These are phyloP conservation scores for Penicillium corylophilum DNA, from an alignment of 2,329 filamentous ascomycete genomes.

Conservation along the genomic window DNA sequence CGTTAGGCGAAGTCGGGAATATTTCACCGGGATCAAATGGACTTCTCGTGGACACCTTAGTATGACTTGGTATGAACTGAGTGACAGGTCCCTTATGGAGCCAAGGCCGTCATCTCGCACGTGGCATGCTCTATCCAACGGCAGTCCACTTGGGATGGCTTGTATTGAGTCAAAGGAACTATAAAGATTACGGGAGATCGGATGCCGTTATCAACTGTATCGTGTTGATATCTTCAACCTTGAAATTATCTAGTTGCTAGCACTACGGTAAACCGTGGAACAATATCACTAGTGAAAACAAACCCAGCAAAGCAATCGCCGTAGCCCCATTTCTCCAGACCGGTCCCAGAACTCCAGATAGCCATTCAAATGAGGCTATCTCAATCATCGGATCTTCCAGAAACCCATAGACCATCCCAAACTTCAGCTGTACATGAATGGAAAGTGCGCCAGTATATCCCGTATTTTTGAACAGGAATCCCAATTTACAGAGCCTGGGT, in stretches of 20 bases:
- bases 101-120: background rate
- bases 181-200: background rate
- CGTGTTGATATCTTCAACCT: constrained; percentile 20
- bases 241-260: constrained; percentile 22
- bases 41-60: background rate
- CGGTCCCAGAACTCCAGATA: constrained; percentile 21
- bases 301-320: constrained; percentile 12
- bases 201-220: background rate
- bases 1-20: background rate
- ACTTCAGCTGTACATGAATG: constrained; percentile 27
- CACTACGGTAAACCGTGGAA: constrained; percentile 4
- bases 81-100: background rate
- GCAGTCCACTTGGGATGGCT: background rate
- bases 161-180: background rate
- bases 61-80: background rate
- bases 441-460: constrained; percentile 19
- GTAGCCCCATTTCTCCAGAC: constrained; percentile 13
- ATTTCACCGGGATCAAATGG: background rate
- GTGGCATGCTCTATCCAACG: background rate
- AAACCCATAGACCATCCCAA: constrained; percentile 23
- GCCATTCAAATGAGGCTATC: constrained; percentile 11
- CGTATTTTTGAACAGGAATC: constrained; percentile 7
- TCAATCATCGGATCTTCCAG: constrained; percentile 23
- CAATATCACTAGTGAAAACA: constrained; percentile 8
- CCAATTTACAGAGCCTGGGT: constrained; percentile 27